Evolutionary conservation across 2,329 filamentous ascomycete species (phyloP), one percentile per base, ranked within the genome.

Genomic region (Didymella sp.): DNA sequence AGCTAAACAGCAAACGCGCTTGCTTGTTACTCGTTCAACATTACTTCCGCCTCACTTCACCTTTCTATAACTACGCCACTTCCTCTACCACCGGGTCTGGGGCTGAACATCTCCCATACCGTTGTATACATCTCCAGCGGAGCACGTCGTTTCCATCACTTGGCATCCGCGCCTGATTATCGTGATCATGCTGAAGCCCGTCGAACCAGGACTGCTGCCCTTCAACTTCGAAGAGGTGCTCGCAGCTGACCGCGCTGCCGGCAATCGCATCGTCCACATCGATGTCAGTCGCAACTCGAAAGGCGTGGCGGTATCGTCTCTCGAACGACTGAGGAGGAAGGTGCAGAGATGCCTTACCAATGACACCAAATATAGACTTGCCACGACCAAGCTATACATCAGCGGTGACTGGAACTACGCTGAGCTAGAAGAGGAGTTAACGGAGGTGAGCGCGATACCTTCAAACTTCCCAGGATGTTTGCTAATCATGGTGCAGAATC

Each of bases 321-420:
- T 65, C 6, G 41, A 56, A 24, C 53, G 57, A 30, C 28, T 70
- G 0, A 28, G 21, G 15, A 19, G 51, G 2, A 37, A 51, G 1
- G 48, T 70, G 7, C 49, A 63, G 4, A 12, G 44, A 22, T 56
- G 53, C 6, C 27, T 65, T 4, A 25, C 51, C 15, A 42, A 59
- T 1, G 31, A 53, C 19, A n/a, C 47, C 2, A 43, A 58, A 12
- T 19, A 11, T 2, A 6, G 38, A 12, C 35, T 27, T 30, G 25
- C 38, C 9, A 54, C 57, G 0, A 71, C 56, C 2, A 72, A 71
- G 50, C 43, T 74, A 5, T 69, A 73, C 38, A 48, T 74, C 17
- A 25, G 68, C 1, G 72, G 72, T 6, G 60, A 66, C 3, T 73
- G 68, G 67, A 62, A 48, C 13, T 44, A 55, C 6, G 43, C 47